phyloP scores from a whole-genome alignment of 164 flowering plant genomes.

The Stephania japonica region DNA sequence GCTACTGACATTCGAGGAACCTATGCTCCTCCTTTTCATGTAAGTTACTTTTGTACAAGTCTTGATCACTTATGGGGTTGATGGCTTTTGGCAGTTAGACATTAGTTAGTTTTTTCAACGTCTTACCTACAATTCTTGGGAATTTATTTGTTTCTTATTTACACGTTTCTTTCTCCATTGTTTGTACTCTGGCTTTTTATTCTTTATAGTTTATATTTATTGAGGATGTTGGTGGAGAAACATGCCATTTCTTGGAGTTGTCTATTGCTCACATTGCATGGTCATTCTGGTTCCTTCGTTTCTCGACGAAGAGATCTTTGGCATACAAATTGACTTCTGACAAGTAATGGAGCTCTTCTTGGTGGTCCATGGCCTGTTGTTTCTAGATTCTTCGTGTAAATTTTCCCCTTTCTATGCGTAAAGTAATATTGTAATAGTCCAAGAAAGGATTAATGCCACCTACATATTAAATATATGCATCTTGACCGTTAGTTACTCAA shows the following conservation, averaged over 20 bases:
- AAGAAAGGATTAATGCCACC: too few relatives aligned
- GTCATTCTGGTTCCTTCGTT: too few relatives aligned
- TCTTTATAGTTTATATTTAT: not conserved
- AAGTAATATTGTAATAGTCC: too few relatives aligned
- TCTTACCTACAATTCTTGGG: not conserved
- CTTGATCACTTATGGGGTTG: not conserved
- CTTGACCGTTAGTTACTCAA: too few relatives aligned
- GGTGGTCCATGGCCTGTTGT: too few relatives aligned
- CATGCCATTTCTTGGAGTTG: not conserved
- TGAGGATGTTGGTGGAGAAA: not conserved
- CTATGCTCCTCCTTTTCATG: conserved; percentile 96
- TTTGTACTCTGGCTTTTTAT: not conserved
- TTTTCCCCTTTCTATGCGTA: too few relatives aligned
- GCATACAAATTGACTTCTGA: too few relatives aligned
- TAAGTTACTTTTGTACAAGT: conserved; percentile 29
- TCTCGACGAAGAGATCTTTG: too few relatives aligned
- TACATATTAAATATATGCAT: too few relatives aligned
- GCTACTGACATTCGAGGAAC: conserved; percentile 92
- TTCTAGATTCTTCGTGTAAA: too few relatives aligned
- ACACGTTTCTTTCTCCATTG: not conserved
- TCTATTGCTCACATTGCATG: not conserved
- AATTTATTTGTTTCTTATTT: not conserved
- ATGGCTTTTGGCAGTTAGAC: not conserved
- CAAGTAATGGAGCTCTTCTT: too few relatives aligned
- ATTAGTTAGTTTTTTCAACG: not conserved